A percentile compares a stretch with the other conserved stretches of the same genome.
Conservation (phyloP, 768 basidiomycete species). For the Panaeolus papilionaceus region DNA sequence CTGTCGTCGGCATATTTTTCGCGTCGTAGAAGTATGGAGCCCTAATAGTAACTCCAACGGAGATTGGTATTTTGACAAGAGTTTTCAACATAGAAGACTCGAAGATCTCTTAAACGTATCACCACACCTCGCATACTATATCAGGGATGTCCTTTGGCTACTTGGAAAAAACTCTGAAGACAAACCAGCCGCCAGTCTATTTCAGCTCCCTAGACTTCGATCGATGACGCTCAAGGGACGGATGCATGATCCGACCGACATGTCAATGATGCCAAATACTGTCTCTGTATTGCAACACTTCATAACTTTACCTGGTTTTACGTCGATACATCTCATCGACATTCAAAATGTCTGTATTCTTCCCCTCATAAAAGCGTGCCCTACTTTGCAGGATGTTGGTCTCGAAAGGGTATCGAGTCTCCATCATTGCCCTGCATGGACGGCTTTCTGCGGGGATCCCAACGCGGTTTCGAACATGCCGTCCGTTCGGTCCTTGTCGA, state of each 20-base stretch:
- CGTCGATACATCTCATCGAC: background rate
- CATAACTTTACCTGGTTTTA: background rate
- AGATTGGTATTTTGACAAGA: background rate
- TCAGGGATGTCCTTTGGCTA: background rate
- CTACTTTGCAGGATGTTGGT: background rate
- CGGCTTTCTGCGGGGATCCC: background rate
- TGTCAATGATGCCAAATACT: background rate
- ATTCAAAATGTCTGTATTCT: background rate
- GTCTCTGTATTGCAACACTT: background rate
- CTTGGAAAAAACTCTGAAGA: background rate
- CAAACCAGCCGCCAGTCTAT: background rate
- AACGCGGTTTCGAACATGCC: background rate
- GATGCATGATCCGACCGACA: background rate
- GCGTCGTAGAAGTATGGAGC: background rate
- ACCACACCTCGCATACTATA: background rate
- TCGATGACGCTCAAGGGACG: background rate
- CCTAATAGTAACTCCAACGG: background rate
- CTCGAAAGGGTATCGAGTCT: background rate
- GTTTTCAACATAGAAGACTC: background rate
- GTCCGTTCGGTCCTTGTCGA: background rate
- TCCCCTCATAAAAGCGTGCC: background rate
- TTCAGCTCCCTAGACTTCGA: background rate
- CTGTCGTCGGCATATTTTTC: conserved; percentile 2
- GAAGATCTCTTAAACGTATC: background rate
- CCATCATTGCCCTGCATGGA: background rate